phyloP scores from a whole-genome alignment of 768 basidiomycete species.

The Mycena vitilis region DNA sequence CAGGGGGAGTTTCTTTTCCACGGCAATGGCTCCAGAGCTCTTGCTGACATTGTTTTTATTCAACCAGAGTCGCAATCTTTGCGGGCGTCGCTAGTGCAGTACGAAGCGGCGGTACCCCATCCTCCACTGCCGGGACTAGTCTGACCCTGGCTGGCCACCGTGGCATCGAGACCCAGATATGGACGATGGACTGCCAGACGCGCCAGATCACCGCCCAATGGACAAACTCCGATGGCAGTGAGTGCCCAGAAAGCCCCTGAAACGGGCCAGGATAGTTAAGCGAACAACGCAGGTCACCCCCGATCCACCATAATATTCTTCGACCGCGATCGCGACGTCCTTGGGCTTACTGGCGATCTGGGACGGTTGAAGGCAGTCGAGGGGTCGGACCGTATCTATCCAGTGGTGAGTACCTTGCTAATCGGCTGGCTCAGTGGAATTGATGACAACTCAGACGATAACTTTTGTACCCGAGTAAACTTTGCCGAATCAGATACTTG shows the following conservation, averaged over 20 bases:
- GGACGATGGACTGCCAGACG: slow-evolving; percentile 23
- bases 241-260: not conserved
- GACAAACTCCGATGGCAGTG: slow-evolving; percentile 16
- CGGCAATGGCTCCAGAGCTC: not conserved
- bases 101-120: not conserved
- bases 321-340: not conserved
- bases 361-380: not conserved
- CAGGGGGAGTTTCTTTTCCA: not conserved
- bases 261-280: not conserved
- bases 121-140: slow-evolving; percentile 14
- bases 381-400: not conserved
- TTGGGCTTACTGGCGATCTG: slow-evolving; percentile 13
- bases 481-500: no score
- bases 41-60: not conserved
- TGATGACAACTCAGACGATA: no score
- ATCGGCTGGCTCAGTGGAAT: no score
- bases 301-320: slow-evolving; percentile 12
- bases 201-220: slow-evolving; percentile 18
- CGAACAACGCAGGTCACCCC: slow-evolving; percentile 4
- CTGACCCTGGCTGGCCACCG: slow-evolving; percentile 1
- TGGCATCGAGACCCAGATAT: slow-evolving; percentile 19
- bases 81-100: not conserved
- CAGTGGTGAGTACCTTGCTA: slow-evolving; percentile 8
- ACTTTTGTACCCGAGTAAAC: no score
- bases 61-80: slow-evolving; percentile 1